Evolutionary conservation across 371 early-diverging fungal genomes (phyloP).

Genomic region (Haplosporangium sp.): DNA sequence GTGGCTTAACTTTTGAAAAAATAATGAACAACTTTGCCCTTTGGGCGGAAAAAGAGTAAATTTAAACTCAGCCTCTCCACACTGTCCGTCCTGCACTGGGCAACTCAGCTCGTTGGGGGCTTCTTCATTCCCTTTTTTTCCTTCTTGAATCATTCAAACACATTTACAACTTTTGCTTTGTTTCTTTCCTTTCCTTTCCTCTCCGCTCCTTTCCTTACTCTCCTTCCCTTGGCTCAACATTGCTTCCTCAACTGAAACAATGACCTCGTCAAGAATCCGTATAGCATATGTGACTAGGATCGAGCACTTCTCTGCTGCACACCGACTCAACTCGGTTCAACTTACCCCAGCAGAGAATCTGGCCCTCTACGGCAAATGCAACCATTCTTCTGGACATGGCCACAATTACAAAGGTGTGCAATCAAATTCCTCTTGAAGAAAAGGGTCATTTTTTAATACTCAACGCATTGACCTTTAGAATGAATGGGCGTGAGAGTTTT

Average conservation of each 20-base stretch:
- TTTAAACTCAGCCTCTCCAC: no score
- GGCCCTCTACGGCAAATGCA: constrained; percentile 89
- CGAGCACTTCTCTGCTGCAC: constrained; percentile 90
- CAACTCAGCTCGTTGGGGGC: no score
- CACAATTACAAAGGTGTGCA: constrained; percentile 86
- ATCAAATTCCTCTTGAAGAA: no score
- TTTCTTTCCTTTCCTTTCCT: neutral
- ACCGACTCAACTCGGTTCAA: constrained; percentile 82
- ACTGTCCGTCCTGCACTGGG: no score
- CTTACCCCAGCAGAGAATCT: constrained; percentile 81
- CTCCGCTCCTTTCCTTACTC: neutral
- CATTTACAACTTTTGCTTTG: neutral
- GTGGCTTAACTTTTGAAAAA: no score
- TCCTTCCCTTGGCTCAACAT: neutral
- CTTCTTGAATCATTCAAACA: neutral
- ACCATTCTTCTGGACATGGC: constrained; percentile 86
- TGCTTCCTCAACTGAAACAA: constrained; percentile 1
- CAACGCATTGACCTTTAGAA: neutral
- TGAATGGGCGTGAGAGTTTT: neutral
- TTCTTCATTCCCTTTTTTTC: no score
- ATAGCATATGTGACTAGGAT: constrained; percentile 77
- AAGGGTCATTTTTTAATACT: no score
- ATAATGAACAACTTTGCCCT: no score
- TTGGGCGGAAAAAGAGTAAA: no score
- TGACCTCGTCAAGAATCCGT: constrained; percentile 35